Conservation (phyloP, 371 early-diverging fungal species). For the Rhizopus delemar region DNA sequence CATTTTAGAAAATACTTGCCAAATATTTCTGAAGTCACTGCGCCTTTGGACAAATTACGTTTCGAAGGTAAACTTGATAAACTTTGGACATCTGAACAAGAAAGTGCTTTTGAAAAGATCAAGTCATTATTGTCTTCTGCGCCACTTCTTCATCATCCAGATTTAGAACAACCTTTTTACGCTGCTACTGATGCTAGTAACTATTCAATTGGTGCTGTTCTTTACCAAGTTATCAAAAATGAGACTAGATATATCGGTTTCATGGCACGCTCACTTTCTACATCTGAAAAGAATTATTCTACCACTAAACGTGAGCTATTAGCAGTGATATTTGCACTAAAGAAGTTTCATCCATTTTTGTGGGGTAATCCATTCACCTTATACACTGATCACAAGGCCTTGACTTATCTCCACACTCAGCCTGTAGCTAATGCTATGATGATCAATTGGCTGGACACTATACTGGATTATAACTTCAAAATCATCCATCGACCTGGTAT, state of each 20-base stretch:
- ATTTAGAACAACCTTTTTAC: constrained; percentile 10
- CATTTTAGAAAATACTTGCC: constrained; percentile 26
- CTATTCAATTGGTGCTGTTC: constrained; percentile 26
- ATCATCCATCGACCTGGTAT: constrained; percentile 20
- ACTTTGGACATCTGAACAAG: background rate
- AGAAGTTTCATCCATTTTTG: background rate
- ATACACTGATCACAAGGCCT: constrained; percentile 3
- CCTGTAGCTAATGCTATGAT: constrained; percentile 13
- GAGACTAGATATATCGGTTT: constrained; percentile 1
- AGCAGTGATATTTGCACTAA: background rate
- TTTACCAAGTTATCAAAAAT: constrained; percentile 13
- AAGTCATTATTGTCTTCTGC: no score
- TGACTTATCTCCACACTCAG: constrained; percentile 15
- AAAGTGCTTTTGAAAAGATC: background rate
- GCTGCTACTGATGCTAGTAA: constrained; percentile 41
- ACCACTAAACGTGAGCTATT: constrained; percentile 6
- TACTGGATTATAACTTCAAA: constrained; percentile 14
- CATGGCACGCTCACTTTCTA: background rate
- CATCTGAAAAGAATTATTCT: background rate
- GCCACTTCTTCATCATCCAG: no score
- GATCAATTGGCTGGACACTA: constrained; percentile 20
- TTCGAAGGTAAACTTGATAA: constrained; percentile 2
- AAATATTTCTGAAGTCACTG: constrained; percentile 9
- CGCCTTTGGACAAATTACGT: constrained; percentile 23
- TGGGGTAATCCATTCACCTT: background rate